Conservation (phyloP, 257 asterid genomes). For the Leonotis leonurus region DNA sequence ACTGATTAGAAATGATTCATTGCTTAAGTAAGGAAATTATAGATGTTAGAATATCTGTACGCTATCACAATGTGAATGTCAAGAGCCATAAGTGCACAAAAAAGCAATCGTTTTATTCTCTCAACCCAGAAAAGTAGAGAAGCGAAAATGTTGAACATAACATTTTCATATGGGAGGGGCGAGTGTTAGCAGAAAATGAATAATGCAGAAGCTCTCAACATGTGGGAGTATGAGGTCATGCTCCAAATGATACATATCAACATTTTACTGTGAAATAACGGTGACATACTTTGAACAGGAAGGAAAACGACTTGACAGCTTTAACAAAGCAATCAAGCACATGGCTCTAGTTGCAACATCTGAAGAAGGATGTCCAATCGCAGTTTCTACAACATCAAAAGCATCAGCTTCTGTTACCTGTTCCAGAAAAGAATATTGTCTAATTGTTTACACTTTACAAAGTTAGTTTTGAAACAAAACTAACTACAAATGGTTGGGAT, state of each 20-base stretch:
- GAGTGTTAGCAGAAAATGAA: too few relatives aligned
- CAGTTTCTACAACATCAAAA: conserved; percentile 71
- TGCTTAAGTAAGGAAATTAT: conserved; percentile 1
- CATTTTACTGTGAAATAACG: background rate
- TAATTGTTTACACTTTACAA: conserved; percentile 8
- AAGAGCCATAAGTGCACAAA: background rate
- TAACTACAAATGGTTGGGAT: background rate
- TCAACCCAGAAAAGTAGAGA: background rate
- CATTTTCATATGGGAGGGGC: background rate
- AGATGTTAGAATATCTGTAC: background rate
- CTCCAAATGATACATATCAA: background rate
- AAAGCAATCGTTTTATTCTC: background rate
- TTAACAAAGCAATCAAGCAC: conserved; percentile 75
- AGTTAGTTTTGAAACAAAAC: conserved; percentile 7
- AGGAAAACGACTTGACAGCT: conserved; percentile 82
- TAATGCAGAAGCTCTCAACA: background rate
- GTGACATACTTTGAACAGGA: conserved; percentile 66
- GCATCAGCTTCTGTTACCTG: conserved; percentile 90
- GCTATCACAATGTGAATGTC: background rate
- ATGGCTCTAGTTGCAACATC: conserved; percentile 73
- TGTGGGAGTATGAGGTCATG: background rate
- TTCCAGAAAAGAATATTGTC: conserved; percentile 26
- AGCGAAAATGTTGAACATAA: background rate
- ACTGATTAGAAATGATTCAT: conserved; percentile 6
- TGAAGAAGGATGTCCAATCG: conserved; percentile 44